phyloP scores from a whole-genome alignment of 2,329 filamentous ascomycete genomes.

The Talaromyces verruculosus region DNA sequence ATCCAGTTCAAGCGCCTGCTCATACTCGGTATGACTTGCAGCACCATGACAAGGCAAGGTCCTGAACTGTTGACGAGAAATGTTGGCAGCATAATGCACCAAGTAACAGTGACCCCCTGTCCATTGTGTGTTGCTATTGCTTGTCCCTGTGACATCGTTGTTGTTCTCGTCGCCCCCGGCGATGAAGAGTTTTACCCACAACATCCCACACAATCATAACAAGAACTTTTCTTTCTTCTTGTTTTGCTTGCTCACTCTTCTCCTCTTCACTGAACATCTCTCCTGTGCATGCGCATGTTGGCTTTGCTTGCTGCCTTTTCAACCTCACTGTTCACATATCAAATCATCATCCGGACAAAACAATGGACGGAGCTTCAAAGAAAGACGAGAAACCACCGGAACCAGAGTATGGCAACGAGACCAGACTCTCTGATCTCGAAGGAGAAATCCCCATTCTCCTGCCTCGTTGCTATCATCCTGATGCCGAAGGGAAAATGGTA shows the following conservation, averaged over 20 bases:
- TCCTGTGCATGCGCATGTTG: not conserved
- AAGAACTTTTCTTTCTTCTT: constrained; percentile 1
- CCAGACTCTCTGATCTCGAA: not conserved
- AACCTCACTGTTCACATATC: constrained; percentile 7
- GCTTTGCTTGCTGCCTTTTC: not conserved
- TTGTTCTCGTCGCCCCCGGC: constrained; percentile 13
- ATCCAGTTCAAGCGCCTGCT: not conserved
- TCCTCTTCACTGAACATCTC: not conserved
- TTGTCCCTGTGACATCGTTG: constrained; percentile 5
- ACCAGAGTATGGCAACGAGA: not conserved
- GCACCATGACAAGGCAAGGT: not conserved
- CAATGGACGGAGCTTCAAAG: not conserved
- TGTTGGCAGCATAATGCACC: not conserved
- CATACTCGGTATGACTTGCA: not conserved
- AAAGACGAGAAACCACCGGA: not conserved
- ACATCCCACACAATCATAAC: not conserved
- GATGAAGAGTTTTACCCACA: constrained; percentile 6
- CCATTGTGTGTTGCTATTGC: not conserved
- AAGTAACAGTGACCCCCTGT: not conserved
- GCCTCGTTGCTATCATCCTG: constrained; percentile 11
- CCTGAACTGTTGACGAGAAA: not conserved
- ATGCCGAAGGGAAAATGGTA: constrained; percentile 1
- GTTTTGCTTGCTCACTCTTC: not conserved
- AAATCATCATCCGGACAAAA: not conserved
- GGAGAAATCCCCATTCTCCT: constrained; percentile 13